Percentiles rank a stretch among this genome's conserved stretches.
These are phyloP conservation scores for Terfezia boudieri DNA, from an alignment of 495 filamentous ascomycete genomes.

Conservation along the genomic window DNA sequence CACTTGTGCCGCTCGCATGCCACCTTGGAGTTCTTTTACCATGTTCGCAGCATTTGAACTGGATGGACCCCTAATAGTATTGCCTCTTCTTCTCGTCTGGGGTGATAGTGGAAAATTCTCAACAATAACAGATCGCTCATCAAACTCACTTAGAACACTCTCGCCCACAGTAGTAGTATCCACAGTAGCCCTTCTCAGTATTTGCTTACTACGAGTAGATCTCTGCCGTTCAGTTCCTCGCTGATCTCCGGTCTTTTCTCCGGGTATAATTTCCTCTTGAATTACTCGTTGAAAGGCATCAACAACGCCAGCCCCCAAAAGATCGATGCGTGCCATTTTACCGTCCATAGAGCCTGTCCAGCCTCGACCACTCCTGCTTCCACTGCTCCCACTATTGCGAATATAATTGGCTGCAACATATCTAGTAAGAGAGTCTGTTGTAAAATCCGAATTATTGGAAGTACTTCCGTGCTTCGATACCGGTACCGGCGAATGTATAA, in stretches of 20 bases:
- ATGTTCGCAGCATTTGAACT: too few species aligned
- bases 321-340: slow-evolving; percentile 31
- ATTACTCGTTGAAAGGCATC: slow-evolving; percentile 50
- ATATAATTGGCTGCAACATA: background rate
- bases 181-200: background rate
- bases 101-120: background rate
- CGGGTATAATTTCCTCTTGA: slow-evolving; percentile 25
- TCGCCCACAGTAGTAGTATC: background rate
- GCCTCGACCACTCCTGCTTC: background rate
- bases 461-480: background rate
- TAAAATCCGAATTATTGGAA: background rate
- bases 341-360: background rate
- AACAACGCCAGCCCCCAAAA: slow-evolving; percentile 53
- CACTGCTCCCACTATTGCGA: background rate
- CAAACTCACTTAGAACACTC: background rate
- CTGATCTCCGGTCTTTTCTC: background rate
- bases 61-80: background rate
- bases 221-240: background rate
- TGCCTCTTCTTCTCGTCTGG: background rate
- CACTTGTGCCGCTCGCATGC: too few species aligned
- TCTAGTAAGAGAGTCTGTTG: background rate
- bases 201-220: background rate
- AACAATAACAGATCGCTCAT: background rate
- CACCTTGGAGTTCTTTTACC: too few species aligned
- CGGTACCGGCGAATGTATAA: background rate